phyloP scores from a whole-genome alignment of 2,329 filamentous ascomycete species.

The Balansia obtecta region DNA sequence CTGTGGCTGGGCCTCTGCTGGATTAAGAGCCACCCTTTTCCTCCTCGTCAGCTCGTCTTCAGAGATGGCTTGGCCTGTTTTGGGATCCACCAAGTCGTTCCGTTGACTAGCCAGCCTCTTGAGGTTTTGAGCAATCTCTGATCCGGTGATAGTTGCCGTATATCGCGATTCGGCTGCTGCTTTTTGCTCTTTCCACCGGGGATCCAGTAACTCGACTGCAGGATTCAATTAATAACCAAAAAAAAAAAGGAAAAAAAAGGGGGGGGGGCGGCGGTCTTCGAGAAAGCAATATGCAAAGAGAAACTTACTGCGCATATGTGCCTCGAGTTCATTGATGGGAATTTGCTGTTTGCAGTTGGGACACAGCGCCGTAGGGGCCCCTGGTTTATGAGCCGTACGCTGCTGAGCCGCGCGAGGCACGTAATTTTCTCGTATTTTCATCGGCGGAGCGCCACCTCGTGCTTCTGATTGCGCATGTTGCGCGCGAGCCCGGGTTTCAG shows the following conservation, averaged over 20 bases:
- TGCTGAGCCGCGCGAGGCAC: slow-evolving; percentile 71
- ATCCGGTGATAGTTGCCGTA: slow-evolving; percentile 72
- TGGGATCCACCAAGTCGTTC: slow-evolving; percentile 71
- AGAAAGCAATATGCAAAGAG: not conserved
- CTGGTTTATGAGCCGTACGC: slow-evolving; percentile 53
- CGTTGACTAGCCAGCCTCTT: slow-evolving; percentile 89
- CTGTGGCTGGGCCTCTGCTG: slow-evolving; percentile 56
- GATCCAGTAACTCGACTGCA: slow-evolving; percentile 78
- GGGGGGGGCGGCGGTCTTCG: too few relatives aligned
- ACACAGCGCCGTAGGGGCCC: slow-evolving; percentile 60
- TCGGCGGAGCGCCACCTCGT: slow-evolving; percentile 52
- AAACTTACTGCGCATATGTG: slow-evolving; percentile 73
- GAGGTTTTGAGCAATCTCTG: slow-evolving; percentile 83
- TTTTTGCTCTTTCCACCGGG: slow-evolving; percentile 90
- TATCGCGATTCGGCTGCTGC: slow-evolving; percentile 77
- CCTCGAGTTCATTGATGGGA: slow-evolving; percentile 73
- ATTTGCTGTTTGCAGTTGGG: slow-evolving; percentile 90
- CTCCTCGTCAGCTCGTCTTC: slow-evolving; percentile 64
- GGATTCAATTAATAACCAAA: not conserved
- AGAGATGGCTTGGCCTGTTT: slow-evolving; percentile 53
- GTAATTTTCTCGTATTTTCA: slow-evolving; percentile 91
- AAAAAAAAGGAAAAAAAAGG: not conserved
- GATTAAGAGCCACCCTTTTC: slow-evolving; percentile 57
- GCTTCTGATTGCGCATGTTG: slow-evolving; percentile 72
- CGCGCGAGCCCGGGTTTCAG: slow-evolving; percentile 48